Conservation (phyloP, 176 grass and related monocot genomes). For the Oryza nivara region DNA sequence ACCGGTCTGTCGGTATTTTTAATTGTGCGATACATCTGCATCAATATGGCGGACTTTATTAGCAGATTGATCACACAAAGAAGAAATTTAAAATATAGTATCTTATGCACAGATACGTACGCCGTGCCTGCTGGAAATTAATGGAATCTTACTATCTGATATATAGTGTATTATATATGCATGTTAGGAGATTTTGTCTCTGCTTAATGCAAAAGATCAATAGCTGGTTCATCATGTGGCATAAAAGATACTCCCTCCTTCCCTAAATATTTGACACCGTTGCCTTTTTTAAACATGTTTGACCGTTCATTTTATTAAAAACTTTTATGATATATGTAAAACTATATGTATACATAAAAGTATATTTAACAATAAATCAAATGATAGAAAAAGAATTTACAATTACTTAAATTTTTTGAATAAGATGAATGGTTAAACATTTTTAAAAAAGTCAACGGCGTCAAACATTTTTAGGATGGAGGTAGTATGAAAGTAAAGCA, state of each 20-base stretch:
- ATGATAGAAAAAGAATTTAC: too few relatives aligned
- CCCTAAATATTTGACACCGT: too few relatives aligned
- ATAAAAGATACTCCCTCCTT: background rate
- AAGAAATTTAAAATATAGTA: background rate
- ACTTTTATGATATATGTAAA: too few relatives aligned
- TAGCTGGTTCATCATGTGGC: background rate
- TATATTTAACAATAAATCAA: too few relatives aligned
- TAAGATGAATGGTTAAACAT: too few relatives aligned
- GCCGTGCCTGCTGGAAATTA: background rate
- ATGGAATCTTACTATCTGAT: background rate
- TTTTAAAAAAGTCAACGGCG: too few relatives aligned
- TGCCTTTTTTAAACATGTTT: too few relatives aligned
- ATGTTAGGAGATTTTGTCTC: background rate
- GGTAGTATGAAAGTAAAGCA: background rate
- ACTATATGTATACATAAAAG: too few relatives aligned
- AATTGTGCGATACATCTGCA: conserved; percentile 72
- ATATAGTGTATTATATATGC: too few relatives aligned
- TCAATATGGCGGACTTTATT: conserved; percentile 13
- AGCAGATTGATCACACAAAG: background rate
- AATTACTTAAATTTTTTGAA: too few relatives aligned
- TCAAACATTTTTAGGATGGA: too few relatives aligned
- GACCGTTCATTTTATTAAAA: too few relatives aligned
- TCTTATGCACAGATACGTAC: background rate
- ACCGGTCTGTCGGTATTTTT: conserved; percentile 65
- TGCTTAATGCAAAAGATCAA: background rate